Evolutionary conservation across 2,329 filamentous ascomycete species (phyloP), one percentile per base, ranked within the genome.

Genomic region (Cercospora citrullina): DNA sequence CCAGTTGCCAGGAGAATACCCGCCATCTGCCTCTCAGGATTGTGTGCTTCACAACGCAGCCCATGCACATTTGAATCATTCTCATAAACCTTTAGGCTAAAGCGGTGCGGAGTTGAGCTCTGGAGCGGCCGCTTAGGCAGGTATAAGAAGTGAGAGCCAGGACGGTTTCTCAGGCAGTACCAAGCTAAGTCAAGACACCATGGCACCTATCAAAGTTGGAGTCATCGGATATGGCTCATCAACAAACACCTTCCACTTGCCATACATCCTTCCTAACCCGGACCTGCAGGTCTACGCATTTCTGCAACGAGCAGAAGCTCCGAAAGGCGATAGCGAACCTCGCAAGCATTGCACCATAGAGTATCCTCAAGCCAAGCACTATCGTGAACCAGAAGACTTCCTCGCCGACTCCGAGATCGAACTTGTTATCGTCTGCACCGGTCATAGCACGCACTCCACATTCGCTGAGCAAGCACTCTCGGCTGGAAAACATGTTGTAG

Each of bases 221-320:
- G 72, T 86, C 55, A 75, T 86, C 36, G 84, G 84, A 69, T 86
- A 86, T 65, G 84, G 84, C 75, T 80, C 81, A 64, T 80, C 84
- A 0, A 76, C 82, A 16, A 84, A 82, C 69, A 80, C 75, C 68
- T 86, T 85, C 67, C 83, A 86, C 65, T 77, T 85, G 2, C 84
- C 84, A 0, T 86, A 83, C 70, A 84, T 86, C 70, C 76, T 79
- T 0, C 79, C 80, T 1, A 83, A 83, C 70, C 77, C 81, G 2
- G 81, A 85, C 57, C 78, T 84, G 14, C 73, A 83, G 57, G 77
- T 86, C 31, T 75, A 82, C 21, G 82, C 83, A 4, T 83, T 86
- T 63, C 71, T 86, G 26, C 84, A 86, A 69, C 81, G 84, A 39
- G 80, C 83, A 0, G 76, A 77, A 68, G 77, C 79, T 0, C 80